Evolutionary conservation across 2,329 filamentous ascomycete genomes (phyloP), one percentile per base, ranked within the genome.

Genomic region (Helotiales sp.): DNA sequence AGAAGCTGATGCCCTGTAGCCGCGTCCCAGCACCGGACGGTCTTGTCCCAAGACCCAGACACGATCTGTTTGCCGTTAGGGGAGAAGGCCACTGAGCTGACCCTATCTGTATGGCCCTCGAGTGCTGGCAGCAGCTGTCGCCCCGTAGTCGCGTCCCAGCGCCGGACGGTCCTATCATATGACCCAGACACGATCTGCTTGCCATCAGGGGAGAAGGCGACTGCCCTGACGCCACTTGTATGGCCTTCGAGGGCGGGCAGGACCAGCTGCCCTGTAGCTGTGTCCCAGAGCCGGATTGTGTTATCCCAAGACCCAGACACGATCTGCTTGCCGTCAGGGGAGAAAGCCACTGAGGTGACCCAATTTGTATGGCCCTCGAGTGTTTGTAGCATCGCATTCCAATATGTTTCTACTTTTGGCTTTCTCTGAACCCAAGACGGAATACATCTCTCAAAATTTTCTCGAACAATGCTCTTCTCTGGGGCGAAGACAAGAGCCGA

Each of bases 401-500:
- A 59, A 40, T 59, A 15, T 59, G 63, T 30, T 61, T 70, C 43
- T 3, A 70, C 57, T 20, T 30, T 67, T 7, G 73, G 66, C 15
- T 28, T 30, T 37, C n/a, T 24, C 26, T 28, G 34, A 20, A 64
- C 59, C 62, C 62, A 64, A 59, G 28, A 32, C 24, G 32, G 55
- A 24, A 59, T 59, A 43, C 34, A 59, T 6, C 32, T 13, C 32
- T 59, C 22, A 24, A 59, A 59, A 15, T 13, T 59, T 6, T 45
- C 67, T 34, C 76, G 71, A 37, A 78, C 47, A 32, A 74, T 68
- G 61, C 75, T 78, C 3, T 65, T 59, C 11, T 66, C 34, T 54
- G 77, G 79, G 13, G 75, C 71, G 68, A 80, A 80, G 20, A 59
- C 40, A 45, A 72, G 67, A 5, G 70, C 64, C 11, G 60, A 55